phyloP scores from a whole-genome alignment of 2,329 filamentous ascomycete genomes.

The Xylaria digitata region DNA sequence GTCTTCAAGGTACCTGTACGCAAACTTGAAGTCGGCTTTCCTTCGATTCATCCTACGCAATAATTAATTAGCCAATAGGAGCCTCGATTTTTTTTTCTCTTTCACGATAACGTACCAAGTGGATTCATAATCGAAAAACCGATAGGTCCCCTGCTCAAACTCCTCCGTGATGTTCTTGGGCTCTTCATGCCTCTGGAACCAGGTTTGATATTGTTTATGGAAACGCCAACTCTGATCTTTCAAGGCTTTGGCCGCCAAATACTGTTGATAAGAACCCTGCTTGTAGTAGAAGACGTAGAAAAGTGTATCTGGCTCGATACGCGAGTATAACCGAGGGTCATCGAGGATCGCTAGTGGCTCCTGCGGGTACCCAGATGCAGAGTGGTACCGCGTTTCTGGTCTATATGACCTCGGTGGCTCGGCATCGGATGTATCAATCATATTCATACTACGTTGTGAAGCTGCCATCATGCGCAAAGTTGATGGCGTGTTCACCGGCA shows the following conservation, averaged over 20 bases:
- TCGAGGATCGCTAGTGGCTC: constrained; percentile 93
- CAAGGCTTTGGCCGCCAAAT: constrained; percentile 92
- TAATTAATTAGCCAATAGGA: constrained; percentile 37
- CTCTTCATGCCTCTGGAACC: constrained; percentile 98
- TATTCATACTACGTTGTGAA: constrained; percentile 71
- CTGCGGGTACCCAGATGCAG: constrained; percentile 86
- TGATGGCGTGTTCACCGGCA: constrained; percentile 70
- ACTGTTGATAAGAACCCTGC: constrained; percentile 95
- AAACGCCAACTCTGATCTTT: constrained; percentile 99
- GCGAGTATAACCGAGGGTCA: constrained; percentile 85
- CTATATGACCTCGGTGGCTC: constrained; percentile 87
- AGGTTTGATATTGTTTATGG: constrained; percentile 99
- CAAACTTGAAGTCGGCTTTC: constrained; percentile 98
- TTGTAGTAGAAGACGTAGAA: constrained; percentile 99
- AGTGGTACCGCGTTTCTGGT: constrained; percentile 81
- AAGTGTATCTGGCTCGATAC: constrained; percentile 93
- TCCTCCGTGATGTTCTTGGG: constrained; percentile 99
- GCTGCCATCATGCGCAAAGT: constrained; percentile 79
- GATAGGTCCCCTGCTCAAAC: constrained; percentile 97
- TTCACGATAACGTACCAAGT: constrained; percentile 79
- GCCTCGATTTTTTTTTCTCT: background rate
- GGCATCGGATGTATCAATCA: constrained; percentile 80
- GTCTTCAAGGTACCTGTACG: constrained; percentile 97
- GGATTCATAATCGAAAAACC: constrained; percentile 99
- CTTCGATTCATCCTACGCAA: constrained; percentile 90